Base-by-base conservation (phyloP, 164 flowering plant species). In the Kalanchoe fedtschenkoi region DNA sequence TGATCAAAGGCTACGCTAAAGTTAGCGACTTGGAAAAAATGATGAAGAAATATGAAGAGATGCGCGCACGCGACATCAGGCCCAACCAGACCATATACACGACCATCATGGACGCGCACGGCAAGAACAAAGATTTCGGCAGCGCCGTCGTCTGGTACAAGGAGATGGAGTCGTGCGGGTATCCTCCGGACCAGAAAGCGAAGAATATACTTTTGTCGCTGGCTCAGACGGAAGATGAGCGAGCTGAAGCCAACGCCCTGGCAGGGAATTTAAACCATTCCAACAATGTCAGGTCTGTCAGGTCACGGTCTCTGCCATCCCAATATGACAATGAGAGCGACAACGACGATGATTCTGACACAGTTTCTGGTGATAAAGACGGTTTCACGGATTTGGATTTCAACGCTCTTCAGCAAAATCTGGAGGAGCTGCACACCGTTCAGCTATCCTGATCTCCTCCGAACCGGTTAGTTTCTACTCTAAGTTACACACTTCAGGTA, bases 101-200 rank as follows among this genome's bases (percentile, higher is more conserved):
- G 1, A 88, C 85, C 2, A 84, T 95, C 47, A 95, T 95, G 97
- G 99, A 95, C 71, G 96, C 97, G 29, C 72, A 81, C 73, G 99
- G 97, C 11, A 95, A 73, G 75, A 84, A 83, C 66, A 63, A 32
- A 51, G 95, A 81, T 72, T 95, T 95, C 42, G 91, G 74, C 19
- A 78, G 82, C 67, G 92, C 95, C 38, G 89, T 85, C 35, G 34
- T 70, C 65, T 95, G 97, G 99, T 95, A 68, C 68, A 84, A 79
- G 69, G 97, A 90, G 74, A 90, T 95, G 91, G 86, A 70, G 63
- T 61, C 81, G 5, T 53, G 63, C 62, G 91, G 96, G 53, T 53
- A 78, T 59, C 69, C 76, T 21, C 96, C 97, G 10, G 97, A 95
- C 70, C 81, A 82, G 76, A 95, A 91, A 74, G 92, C 99, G 1